Conservation (phyloP, 2,329 filamentous ascomycete species). For the Penicillium sp. region DNA sequence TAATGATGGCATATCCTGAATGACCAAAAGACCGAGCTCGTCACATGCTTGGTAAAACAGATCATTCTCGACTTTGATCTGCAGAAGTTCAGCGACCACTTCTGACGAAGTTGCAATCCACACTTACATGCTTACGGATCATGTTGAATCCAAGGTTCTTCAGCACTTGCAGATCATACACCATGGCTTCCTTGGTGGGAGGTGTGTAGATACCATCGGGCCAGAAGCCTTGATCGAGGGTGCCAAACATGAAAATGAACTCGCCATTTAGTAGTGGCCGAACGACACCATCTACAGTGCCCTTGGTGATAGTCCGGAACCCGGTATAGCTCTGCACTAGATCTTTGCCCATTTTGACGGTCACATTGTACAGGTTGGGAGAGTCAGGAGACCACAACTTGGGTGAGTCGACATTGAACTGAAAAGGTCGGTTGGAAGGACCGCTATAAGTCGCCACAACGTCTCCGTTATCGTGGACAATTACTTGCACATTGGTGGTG, state of each 20-base stretch:
- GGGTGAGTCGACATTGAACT: constrained; percentile 55
- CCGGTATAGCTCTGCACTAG: constrained; percentile 64
- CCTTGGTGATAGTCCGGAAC: constrained; percentile 62
- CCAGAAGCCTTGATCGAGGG: constrained; percentile 70
- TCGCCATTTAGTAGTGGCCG: constrained; percentile 67
- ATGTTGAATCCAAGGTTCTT: constrained; percentile 69
- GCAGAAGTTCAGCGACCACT: not conserved
- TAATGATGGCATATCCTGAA: constrained; percentile 71
- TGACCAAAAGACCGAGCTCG: constrained; percentile 62
- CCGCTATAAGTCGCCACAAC: constrained; percentile 47
- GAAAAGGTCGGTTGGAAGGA: constrained; percentile 51
- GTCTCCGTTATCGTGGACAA: constrained; percentile 37
- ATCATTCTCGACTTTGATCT: constrained; percentile 66
- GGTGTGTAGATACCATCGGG: constrained; percentile 66
- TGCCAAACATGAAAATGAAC: constrained; percentile 66
- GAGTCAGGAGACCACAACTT: constrained; percentile 64
- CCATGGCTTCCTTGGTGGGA: constrained; percentile 65
- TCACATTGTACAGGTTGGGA: constrained; percentile 64
- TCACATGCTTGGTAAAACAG: constrained; percentile 69
- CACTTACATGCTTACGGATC: constrained; percentile 65
- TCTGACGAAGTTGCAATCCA: not conserved
- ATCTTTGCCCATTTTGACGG: constrained; percentile 54
- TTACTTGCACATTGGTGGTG: constrained; percentile 38
- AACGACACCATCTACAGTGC: constrained; percentile 56
- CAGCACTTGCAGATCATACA: constrained; percentile 62